Conservation (phyloP, 177 flowering plant species). For the Vitis hybrid region DNA sequence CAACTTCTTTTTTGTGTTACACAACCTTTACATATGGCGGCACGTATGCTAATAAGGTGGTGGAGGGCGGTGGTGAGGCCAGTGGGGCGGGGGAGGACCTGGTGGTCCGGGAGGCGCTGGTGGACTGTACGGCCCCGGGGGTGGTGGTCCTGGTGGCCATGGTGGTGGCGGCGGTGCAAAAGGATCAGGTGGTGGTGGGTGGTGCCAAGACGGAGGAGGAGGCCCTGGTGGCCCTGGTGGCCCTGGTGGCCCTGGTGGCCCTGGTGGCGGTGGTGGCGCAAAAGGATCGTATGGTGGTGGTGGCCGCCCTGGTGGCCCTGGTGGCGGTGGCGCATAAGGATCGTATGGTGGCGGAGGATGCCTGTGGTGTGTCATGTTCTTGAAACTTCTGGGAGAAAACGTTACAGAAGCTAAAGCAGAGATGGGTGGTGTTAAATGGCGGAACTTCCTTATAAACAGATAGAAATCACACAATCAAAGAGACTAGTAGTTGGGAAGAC, state of each 20-base stretch:
- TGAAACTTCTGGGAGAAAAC: neutral
- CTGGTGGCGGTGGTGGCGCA: slow-evolving; percentile 14
- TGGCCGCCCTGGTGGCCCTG: neutral
- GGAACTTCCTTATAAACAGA: too few species aligned
- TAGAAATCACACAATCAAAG: too few species aligned
- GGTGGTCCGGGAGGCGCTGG: slow-evolving; percentile 4
- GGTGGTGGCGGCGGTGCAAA: slow-evolving; percentile 17
- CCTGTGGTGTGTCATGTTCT: slow-evolving; percentile 5
- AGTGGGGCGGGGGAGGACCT: slow-evolving; percentile 12
- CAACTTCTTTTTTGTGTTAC: neutral
- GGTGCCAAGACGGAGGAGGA: slow-evolving; percentile 16
- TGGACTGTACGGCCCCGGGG: neutral
- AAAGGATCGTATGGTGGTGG: slow-evolving; percentile 17
- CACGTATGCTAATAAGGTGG: slow-evolving; percentile 4
- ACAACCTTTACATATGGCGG: too few species aligned
- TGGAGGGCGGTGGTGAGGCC: slow-evolving; percentile 8
- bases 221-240: slow-evolving; percentile 15
- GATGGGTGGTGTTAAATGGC: too few species aligned
- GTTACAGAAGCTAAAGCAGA: too few species aligned
- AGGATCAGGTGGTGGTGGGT: slow-evolving; percentile 20
- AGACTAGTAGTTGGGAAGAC: too few species aligned
- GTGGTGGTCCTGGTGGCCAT: slow-evolving; percentile 11
- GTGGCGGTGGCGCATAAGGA: neutral
- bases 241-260: slow-evolving; percentile 12
- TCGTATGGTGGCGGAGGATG: slow-evolving; percentile 13